Evolutionary conservation across 257 asterid species (phyloP).

Genomic region (Solanum rostratum): DNA sequence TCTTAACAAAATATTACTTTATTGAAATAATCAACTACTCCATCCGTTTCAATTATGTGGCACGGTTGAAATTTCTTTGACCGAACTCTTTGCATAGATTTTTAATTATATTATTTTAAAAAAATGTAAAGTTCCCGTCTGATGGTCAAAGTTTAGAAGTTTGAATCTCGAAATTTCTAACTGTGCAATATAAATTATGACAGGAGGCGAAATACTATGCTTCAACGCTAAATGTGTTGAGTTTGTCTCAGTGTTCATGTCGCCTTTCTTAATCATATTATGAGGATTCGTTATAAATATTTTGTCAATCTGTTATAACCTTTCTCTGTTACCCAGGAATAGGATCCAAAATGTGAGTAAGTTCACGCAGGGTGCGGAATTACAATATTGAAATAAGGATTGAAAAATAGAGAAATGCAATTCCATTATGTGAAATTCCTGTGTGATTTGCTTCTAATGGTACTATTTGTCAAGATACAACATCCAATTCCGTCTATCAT

Average conservation of each 20-base stretch:
- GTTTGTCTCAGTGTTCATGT: neutral
- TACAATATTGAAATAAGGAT: neutral
- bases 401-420: neutral
- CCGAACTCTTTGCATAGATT: neutral
- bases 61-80: neutral
- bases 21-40: neutral
- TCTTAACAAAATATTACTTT: neutral
- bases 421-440: neutral
- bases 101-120: neutral
- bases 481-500: neutral
- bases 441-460: neutral
- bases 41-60: neutral
- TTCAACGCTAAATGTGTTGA: neutral
- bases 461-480: neutral
- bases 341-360: neutral
- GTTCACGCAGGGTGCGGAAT: neutral
- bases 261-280: neutral
- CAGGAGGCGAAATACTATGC: neutral
- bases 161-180: neutral
- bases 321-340: neutral
- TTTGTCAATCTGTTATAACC: neutral
- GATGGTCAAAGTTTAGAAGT: neutral
- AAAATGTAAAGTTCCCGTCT: neutral
- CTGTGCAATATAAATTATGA: neutral
- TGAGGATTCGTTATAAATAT: neutral